Percentiles rank a stretch among this genome's conserved stretches.
Conservation (phyloP, 2,329 filamentous ascomycete genomes). For the Pyrenophora seminiperda region DNA sequence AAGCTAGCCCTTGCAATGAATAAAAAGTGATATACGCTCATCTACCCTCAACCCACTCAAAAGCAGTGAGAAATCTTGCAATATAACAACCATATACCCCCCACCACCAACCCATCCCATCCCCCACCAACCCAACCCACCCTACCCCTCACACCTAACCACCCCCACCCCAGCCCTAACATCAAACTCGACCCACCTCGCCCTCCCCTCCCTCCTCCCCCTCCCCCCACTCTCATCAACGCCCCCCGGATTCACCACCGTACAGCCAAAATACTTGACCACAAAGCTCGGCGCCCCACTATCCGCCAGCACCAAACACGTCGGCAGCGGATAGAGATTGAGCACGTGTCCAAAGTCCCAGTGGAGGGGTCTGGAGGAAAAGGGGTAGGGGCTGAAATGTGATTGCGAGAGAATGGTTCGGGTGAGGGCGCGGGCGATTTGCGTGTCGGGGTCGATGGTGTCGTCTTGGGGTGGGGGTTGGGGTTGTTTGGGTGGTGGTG, state of each 20-base stretch:
- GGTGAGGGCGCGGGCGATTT: constrained; percentile 75
- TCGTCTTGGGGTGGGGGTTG: constrained; percentile 13
- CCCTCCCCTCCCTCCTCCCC: constrained; percentile 67
- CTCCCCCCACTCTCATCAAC: constrained; percentile 65
- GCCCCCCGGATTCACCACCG: constrained; percentile 89
- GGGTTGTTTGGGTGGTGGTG: constrained; percentile 11
- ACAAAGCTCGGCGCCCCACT: constrained; percentile 80
- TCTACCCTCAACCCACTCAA: too few species aligned
- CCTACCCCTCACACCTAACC: constrained; percentile 34
- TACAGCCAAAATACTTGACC: constrained; percentile 91
- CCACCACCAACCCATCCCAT: too few species aligned
- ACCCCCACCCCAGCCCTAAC: constrained; percentile 32
- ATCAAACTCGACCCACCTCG: constrained; percentile 85
- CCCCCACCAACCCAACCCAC: too few species aligned
- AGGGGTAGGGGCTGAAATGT: constrained; percentile 82
- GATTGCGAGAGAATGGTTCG: constrained; percentile 93
- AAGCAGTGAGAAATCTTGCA: too few species aligned
- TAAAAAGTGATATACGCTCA: too few species aligned
- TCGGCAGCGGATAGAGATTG: constrained; percentile 86
- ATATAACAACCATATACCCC: too few species aligned
- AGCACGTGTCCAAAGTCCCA: constrained; percentile 84
- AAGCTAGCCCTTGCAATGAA: too few species aligned
- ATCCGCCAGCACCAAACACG: constrained; percentile 81
- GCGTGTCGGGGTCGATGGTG: constrained; percentile 39
- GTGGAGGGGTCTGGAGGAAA: constrained; percentile 77